These are phyloP conservation scores for Calocybe gangraenosa DNA, from an alignment of 768 basidiomycete genomes.

Conservation along the genomic window DNA sequence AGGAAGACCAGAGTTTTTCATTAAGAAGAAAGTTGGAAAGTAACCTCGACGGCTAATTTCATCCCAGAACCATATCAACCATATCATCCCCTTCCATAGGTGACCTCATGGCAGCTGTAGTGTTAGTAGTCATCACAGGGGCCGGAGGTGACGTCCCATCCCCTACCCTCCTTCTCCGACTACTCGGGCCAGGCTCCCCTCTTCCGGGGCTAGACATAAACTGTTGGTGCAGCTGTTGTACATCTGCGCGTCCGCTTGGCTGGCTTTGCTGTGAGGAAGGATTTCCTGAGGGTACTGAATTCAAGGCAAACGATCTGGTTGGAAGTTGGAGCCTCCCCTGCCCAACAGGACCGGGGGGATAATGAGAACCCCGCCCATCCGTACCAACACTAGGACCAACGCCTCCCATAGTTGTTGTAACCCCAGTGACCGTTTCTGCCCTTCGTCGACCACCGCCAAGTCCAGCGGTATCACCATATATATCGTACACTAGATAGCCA, in stretches of 20 bases:
- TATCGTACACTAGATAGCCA: slow-evolving; percentile 1
- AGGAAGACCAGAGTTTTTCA: too few species aligned
- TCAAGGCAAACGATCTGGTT: slow-evolving; percentile 1
- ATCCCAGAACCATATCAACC: slow-evolving; percentile 20
- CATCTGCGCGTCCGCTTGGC: not conserved
- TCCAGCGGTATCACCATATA: not conserved
- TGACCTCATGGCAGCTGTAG: slow-evolving; percentile 1
- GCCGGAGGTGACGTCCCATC: not conserved
- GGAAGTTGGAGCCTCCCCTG: slow-evolving; percentile 4
- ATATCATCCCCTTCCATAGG: slow-evolving; percentile 16
- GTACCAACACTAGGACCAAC: not conserved
- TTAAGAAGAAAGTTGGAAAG: too few species aligned
- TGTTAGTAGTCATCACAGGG: not conserved
- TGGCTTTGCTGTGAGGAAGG: slow-evolving; percentile 7
- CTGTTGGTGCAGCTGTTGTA: not conserved
- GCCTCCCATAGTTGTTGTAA: slow-evolving; percentile 5
- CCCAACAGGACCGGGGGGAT: slow-evolving; percentile 1
- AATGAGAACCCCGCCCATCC: not conserved
- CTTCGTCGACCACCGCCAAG: slow-evolving; percentile 7
- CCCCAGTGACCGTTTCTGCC: slow-evolving; percentile 15
- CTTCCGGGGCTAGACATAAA: not conserved
- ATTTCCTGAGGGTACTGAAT: slow-evolving; percentile 1
- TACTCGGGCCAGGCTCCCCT: not conserved
- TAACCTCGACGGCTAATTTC: too few species aligned
- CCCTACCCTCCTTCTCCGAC: slow-evolving; percentile 9